Percentiles rank a stretch among this genome's conserved stretches.
Conservation (phyloP, 495 filamentous ascomycete genomes). For the Paragyromitra xinjiangensis region DNA sequence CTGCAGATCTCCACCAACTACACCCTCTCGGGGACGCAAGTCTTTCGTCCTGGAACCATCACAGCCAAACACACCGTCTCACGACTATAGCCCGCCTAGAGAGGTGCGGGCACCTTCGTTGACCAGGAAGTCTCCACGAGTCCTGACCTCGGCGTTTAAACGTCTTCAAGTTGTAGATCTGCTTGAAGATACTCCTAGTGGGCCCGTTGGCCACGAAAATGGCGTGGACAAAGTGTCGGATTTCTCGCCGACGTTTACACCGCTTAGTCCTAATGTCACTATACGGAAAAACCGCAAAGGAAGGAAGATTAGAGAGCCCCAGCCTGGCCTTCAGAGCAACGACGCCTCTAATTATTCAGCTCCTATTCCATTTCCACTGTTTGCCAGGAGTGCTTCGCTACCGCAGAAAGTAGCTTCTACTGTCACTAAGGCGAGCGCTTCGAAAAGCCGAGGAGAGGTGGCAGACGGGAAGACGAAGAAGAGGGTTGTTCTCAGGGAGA, state of each 20-base stretch:
- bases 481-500: conserved; percentile 46
- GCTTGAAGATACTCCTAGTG: conserved; percentile 7
- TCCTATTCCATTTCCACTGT: conserved; percentile 29
- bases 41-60: neutral
- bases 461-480: conserved; percentile 30
- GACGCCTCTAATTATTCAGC: neutral
- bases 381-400: neutral
- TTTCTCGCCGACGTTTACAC: conserved; percentile 35
- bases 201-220: neutral
- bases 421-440: neutral
- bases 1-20: conserved; percentile 3
- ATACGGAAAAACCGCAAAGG: conserved; percentile 39
- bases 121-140: neutral
- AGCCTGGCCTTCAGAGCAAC: neutral
- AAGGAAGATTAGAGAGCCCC: conserved; percentile 9
- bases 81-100: neutral
- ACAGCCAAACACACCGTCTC: conserved; percentile 3
- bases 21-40: conserved; percentile 3
- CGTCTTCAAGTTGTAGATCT: conserved; percentile 38
- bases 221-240: conserved; percentile 15
- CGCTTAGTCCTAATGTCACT: conserved; percentile 43
- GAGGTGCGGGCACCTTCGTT: neutral
- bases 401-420: conserved; percentile 4
- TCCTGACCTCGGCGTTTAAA: conserved; percentile 21
- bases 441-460: neutral